These are phyloP conservation scores for Aspergillus eucalypticola DNA, from an alignment of 2,329 filamentous ascomycete genomes.

Conservation along the genomic window DNA sequence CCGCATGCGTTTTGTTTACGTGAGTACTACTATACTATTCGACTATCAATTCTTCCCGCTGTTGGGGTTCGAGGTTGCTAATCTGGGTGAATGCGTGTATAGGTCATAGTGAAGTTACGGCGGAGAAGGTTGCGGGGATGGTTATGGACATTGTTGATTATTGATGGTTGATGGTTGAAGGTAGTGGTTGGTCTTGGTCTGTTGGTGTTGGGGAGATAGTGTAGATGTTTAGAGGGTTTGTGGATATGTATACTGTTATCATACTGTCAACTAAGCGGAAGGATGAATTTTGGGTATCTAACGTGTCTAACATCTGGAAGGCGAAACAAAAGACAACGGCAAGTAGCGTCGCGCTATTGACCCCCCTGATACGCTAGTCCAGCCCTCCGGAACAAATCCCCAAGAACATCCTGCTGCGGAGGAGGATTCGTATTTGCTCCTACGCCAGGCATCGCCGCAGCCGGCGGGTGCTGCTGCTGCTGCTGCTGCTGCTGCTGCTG, in stretches of 20 bases:
- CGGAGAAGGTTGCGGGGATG: slow-evolving; percentile 53
- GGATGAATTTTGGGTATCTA: background rate
- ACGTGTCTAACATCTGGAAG: background rate
- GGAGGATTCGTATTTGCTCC: slow-evolving; percentile 3
- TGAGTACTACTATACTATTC: slow-evolving; percentile 32
- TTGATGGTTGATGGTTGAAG: background rate
- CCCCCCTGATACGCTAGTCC: slow-evolving; percentile 37
- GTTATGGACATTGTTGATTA: slow-evolving; percentile 45
- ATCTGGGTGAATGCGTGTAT: slow-evolving; percentile 7
- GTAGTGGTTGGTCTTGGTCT: background rate
- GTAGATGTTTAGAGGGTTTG: background rate
- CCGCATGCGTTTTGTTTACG: slow-evolving; percentile 62
- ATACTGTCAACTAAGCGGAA: background rate
- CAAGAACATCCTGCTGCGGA: slow-evolving; percentile 38
- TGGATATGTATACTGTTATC: too few relatives aligned
- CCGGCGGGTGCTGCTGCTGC: slow-evolving; percentile 16
- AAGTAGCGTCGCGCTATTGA: background rate
- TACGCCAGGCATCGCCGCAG: slow-evolving; percentile 12
- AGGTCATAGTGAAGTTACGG: slow-evolving; percentile 51
- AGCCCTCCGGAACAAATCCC: slow-evolving; percentile 46
- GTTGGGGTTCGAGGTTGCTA: background rate
- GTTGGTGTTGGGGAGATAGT: background rate
- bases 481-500: slow-evolving; percentile 17
- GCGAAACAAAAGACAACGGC: background rate
- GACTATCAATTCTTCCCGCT: background rate